phyloP scores from a whole-genome alignment of 2,329 filamentous ascomycete genomes.

The Xylaria sp. region DNA sequence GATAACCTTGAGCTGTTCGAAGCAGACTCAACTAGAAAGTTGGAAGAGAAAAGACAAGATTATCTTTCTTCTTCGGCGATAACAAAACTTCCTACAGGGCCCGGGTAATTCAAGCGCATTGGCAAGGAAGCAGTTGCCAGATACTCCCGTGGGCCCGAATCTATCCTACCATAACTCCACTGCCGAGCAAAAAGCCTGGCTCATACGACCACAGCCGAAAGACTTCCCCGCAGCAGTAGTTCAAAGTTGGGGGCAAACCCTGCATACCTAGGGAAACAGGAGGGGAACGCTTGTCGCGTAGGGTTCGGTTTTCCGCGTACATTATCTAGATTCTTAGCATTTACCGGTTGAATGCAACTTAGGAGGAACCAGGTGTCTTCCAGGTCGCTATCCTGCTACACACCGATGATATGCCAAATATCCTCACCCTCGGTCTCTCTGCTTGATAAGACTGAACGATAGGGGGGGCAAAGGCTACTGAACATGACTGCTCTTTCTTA shows the following conservation, averaged over 20 bases:
- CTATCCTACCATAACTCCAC: constrained; percentile 19
- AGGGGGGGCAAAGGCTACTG: background rate
- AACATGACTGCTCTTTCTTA: background rate
- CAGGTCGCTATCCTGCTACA: background rate
- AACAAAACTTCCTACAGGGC: constrained; percentile 15
- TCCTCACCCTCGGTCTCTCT: background rate
- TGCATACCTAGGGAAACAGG: constrained; percentile 22
- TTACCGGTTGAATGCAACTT: constrained; percentile 20
- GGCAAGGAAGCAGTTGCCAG: background rate
- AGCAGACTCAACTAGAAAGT: background rate
- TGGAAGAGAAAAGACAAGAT: constrained; percentile 11
- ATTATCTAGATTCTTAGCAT: background rate
- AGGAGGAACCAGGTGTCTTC: background rate
- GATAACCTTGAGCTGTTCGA: constrained; percentile 3
- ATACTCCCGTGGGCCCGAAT: constrained; percentile 1
- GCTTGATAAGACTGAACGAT: background rate
- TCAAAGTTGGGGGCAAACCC: constrained; percentile 12
- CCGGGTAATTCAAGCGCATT: constrained; percentile 30
- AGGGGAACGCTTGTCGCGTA: background rate
- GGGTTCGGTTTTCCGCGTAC: background rate
- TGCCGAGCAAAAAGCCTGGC: constrained; percentile 26
- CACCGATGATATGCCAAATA: background rate
- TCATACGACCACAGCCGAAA: constrained; percentile 30
- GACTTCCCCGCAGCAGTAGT: constrained; percentile 34
- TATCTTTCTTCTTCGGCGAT: constrained; percentile 18